A percentile compares a stretch with the other conserved stretches of the same genome.
Conservation (phyloP, 306 rosid genomes). For the Malus sieversii region DNA sequence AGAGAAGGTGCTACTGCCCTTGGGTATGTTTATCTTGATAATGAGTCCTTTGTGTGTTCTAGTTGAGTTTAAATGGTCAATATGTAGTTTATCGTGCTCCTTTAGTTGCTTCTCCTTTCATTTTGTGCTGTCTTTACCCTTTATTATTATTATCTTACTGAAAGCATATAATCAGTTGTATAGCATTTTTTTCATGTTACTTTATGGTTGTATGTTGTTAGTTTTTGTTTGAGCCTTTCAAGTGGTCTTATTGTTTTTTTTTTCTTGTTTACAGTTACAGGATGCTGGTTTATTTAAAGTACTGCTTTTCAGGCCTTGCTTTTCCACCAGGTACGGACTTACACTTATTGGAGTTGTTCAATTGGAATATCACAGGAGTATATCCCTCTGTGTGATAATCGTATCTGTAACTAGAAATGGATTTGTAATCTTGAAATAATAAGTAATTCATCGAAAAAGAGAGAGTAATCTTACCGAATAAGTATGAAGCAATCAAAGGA, state of each 20-base stretch:
- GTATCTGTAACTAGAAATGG: not conserved
- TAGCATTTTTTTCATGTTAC: not conserved
- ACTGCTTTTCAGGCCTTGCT: constrained; percentile 91
- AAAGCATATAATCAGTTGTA: not conserved
- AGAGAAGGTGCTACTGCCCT: constrained; percentile 55
- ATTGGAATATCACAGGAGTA: not conserved
- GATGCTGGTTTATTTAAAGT: constrained; percentile 88
- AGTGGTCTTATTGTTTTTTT: constrained; percentile 9
- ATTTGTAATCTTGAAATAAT: not conserved
- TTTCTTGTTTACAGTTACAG: constrained; percentile 55
- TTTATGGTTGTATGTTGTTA: constrained; percentile 7
- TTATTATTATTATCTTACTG: not conserved
- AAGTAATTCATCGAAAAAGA: not conserved
- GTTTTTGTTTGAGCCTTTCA: constrained; percentile 15
- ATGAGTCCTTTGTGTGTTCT: not conserved
- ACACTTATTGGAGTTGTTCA: not conserved
- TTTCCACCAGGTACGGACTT: constrained; percentile 84
- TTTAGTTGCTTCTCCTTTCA: not conserved
- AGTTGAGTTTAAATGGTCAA: not conserved
- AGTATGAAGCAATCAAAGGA: not conserved
- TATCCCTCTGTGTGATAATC: not conserved
- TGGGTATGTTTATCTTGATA: constrained; percentile 51
- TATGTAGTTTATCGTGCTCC: not conserved
- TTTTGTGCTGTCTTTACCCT: not conserved
- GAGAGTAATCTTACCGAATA: not conserved